Percentiles rank a stretch among this genome's conserved stretches.
Conservation (phyloP, 805 yeast genomes). For the Brettanomyces nanus region DNA sequence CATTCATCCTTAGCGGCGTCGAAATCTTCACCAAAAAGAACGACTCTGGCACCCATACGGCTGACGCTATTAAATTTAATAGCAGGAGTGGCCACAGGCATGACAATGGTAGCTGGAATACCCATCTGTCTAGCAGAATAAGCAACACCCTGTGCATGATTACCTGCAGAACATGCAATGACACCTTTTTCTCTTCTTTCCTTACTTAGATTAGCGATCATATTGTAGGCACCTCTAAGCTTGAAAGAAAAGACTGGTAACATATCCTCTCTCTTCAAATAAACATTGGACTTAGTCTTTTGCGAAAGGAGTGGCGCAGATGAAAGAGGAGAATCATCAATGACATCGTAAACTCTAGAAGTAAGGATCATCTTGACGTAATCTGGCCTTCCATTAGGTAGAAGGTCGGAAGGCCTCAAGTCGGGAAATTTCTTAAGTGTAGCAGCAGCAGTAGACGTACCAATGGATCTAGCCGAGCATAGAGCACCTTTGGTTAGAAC, state of each 20-base stretch:
- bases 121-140: slow-evolving; percentile 76
- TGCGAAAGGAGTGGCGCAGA: slow-evolving; percentile 68
- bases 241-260: slow-evolving; percentile 95
- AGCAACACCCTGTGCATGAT: slow-evolving; percentile 99
- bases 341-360: slow-evolving; percentile 90
- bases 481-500: too few relatives aligned
- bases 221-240: slow-evolving; percentile 94
- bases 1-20: slow-evolving; percentile 95
- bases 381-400: slow-evolving; percentile 71
- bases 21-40: slow-evolving; percentile 86
- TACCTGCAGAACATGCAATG: slow-evolving; percentile 97
- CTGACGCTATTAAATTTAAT: slow-evolving; percentile 90
- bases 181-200: slow-evolving; percentile 72
- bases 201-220: slow-evolving; percentile 81
- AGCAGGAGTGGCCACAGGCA: slow-evolving; percentile 96
- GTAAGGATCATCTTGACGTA: slow-evolving; percentile 85
- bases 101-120: slow-evolving; percentile 92
- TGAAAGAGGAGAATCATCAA: slow-evolving; percentile 81
- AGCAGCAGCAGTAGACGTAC: too few relatives aligned
- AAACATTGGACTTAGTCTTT: slow-evolving; percentile 65
- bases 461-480: too few relatives aligned
- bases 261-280: slow-evolving; percentile 84
- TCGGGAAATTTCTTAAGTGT: slow-evolving; percentile 34
- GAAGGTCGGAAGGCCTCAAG: slow-evolving; percentile 40
- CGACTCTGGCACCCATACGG: slow-evolving; percentile 90